These are phyloP conservation scores for Cryphonectria naterciae DNA, from an alignment of 2,329 filamentous ascomycete species.

Conservation along the genomic window DNA sequence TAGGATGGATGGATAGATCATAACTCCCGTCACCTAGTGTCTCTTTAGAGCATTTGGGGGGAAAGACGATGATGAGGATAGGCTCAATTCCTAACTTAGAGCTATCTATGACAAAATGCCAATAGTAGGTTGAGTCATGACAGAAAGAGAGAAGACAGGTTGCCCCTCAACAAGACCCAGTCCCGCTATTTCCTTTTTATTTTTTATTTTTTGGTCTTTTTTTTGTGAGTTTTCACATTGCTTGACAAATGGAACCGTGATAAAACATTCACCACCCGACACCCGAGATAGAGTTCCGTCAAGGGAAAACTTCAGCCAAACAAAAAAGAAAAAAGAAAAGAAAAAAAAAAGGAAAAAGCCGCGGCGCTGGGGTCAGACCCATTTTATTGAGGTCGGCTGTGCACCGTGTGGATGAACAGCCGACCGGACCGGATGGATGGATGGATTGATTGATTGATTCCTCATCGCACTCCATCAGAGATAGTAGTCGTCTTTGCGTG, in stretches of 20 bases:
- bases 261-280: neutral
- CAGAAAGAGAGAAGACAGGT: neutral
- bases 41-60: neutral
- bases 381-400: neutral
- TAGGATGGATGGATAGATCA: neutral
- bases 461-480: neutral
- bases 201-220: neutral
- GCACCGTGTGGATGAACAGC: neutral
- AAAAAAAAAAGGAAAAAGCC: neutral
- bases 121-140: neutral
- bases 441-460: neutral
- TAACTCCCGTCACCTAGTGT: neutral
- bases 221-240: neutral
- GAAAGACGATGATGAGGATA: neutral
- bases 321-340: neutral
- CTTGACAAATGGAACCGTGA: slow-evolving; percentile 14
- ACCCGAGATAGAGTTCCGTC: slow-evolving; percentile 9
- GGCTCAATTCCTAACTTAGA: neutral
- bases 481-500: neutral
- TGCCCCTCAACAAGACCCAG: neutral
- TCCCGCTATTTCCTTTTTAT: slow-evolving; percentile 9
- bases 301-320: neutral
- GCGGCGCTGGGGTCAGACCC: slow-evolving; percentile 1
- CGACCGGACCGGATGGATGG: neutral
- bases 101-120: neutral